Conservation (phyloP, 75 land plant species). For the Gnetum montanum region DNA sequence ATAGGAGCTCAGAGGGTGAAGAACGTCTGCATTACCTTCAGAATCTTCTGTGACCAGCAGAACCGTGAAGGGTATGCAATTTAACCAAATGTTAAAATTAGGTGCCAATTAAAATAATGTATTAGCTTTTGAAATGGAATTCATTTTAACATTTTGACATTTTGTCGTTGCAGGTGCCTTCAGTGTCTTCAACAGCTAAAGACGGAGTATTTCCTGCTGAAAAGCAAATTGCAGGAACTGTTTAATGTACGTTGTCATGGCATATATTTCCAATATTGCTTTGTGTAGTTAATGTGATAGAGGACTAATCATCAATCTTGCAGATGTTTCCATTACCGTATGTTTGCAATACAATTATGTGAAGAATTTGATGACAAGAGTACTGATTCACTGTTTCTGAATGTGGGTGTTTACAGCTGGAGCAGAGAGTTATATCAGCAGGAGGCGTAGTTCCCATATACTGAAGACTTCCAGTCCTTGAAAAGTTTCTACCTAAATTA, state of each 20-base stretch:
- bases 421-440: slow-evolving; percentile 38
- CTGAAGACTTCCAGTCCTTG: too few species aligned
- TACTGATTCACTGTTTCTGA: neutral
- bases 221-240: slow-evolving; percentile 55
- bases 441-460: slow-evolving; percentile 58
- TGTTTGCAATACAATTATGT: neutral
- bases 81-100: neutral
- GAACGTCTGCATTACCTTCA: slow-evolving; percentile 45
- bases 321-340: neutral
- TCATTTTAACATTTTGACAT: neutral
- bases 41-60: slow-evolving; percentile 40
- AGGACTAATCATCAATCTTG: neutral
- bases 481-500: too few species aligned
- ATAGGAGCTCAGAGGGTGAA: slow-evolving; percentile 68
- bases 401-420: slow-evolving; percentile 29
- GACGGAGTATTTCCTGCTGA: slow-evolving; percentile 55
- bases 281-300: neutral
- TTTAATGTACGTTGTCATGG: slow-evolving; percentile 22
- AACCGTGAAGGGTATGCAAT: slow-evolving; percentile 44
- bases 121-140: neutral
- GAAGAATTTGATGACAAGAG: too few species aligned
- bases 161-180: slow-evolving; percentile 35
- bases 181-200: slow-evolving; percentile 54
- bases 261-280: neutral
- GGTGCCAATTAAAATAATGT: neutral